Evolutionary conservation across 2,329 filamentous ascomycete genomes (phyloP).

Genomic region (Arthrinium puccinioides): DNA sequence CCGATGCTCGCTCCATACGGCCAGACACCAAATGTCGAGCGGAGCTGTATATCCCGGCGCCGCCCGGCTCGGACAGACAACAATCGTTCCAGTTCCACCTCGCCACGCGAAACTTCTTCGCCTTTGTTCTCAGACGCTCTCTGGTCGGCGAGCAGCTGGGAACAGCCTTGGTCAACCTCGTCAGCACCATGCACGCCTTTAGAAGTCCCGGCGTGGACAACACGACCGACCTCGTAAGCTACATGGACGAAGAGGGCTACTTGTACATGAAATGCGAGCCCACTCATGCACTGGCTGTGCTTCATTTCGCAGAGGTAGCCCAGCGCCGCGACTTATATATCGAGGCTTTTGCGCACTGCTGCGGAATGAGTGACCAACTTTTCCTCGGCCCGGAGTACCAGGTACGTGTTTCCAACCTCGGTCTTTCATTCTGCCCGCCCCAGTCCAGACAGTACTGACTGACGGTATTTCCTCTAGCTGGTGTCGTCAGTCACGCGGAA

Average conservation of each 20-base stretch:
- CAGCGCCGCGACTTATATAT: slow-evolving; percentile 59
- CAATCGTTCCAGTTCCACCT: slow-evolving; percentile 57
- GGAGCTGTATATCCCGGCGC: slow-evolving; percentile 66
- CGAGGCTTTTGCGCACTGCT: slow-evolving; percentile 69
- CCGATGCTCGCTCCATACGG: too few relatives aligned
- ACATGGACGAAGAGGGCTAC: slow-evolving; percentile 64
- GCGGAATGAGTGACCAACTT: slow-evolving; percentile 64
- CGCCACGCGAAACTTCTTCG: slow-evolving; percentile 68
- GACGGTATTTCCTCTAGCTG: slow-evolving; percentile 25
- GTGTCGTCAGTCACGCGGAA: slow-evolving; percentile 49
- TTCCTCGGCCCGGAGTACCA: slow-evolving; percentile 50
- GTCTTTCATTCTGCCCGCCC: neutral
- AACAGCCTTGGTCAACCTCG: slow-evolving; percentile 53
- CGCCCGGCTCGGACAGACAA: slow-evolving; percentile 41
- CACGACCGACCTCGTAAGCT: slow-evolving; percentile 53
- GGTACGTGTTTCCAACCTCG: slow-evolving; percentile 32
- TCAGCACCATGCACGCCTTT: slow-evolving; percentile 58
- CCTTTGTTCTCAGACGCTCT: slow-evolving; percentile 58
- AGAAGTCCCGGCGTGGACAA: slow-evolving; percentile 48
- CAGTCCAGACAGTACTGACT: neutral
- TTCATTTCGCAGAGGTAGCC: slow-evolving; percentile 62
- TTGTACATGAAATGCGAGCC: slow-evolving; percentile 57
- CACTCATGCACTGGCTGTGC: slow-evolving; percentile 59
- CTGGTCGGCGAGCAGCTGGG: slow-evolving; percentile 64
- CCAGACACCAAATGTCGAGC: slow-evolving; percentile 39